phyloP scores from a whole-genome alignment of 495 filamentous ascomycete species.

The Cetradonia linearis region DNA sequence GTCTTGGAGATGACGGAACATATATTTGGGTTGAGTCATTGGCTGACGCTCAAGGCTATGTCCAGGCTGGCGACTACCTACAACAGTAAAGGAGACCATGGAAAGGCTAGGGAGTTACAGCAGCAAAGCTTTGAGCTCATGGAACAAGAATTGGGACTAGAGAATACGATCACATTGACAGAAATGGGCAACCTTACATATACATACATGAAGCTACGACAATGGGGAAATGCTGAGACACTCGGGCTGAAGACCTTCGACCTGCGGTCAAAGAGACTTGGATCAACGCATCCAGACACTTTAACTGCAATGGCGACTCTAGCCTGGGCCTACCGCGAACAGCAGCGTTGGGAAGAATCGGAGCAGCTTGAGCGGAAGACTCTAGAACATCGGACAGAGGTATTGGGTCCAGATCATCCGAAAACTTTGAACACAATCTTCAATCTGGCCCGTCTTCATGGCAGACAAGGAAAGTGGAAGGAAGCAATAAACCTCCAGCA shows the following conservation, averaged over 20 bases:
- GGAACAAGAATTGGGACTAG: conserved; percentile 12
- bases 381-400: conserved; percentile 21
- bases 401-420: conserved; percentile 28
- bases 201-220: conserved; percentile 5
- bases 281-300: conserved; percentile 28
- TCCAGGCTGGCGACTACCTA: conserved; percentile 18
- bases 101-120: conserved; percentile 14
- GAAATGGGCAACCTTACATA: conserved; percentile 14
- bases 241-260: conserved; percentile 5
- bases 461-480: neutral
- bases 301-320: conserved; percentile 26
- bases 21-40: conserved; percentile 15
- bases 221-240: conserved; percentile 25
- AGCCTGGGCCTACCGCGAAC: conserved; percentile 22
- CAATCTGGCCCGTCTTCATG: conserved; percentile 28
- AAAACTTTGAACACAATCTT: conserved; percentile 27
- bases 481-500: neutral
- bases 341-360: conserved; percentile 29
- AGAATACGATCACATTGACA: conserved; percentile 14
- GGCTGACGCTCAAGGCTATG: conserved; percentile 13
- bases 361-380: conserved; percentile 24
- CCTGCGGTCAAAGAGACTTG: conserved; percentile 23
- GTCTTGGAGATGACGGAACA: conserved; percentile 10
- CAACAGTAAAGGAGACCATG: neutral
- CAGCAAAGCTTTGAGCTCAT: conserved; percentile 11